Evolutionary conservation across 2,329 filamentous ascomycete genomes (phyloP), one percentile per base, ranked within the genome.

Genomic region (Endothia cerciana): DNA sequence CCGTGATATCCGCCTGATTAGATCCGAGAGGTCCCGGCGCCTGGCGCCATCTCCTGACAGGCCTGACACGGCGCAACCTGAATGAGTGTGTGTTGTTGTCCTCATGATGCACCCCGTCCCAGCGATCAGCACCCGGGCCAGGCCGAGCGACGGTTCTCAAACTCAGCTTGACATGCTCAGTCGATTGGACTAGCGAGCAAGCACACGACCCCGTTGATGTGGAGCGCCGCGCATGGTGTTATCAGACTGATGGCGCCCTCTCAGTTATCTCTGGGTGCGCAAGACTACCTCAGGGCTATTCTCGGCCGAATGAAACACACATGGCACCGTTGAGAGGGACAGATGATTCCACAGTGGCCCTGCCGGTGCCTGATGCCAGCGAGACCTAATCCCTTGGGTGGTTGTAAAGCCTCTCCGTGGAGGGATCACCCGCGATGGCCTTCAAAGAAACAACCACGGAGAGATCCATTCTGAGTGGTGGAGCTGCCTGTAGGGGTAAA

Each of bases 1-100:
- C 56, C 56, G 40, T 59, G 56, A 41, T 59, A 8, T 40, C 36
- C 56, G 58, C 58, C n/a, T n/a, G 58, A 60, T 60, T 38, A 60
- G 58, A 60, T 47, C 58, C 45, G 40, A 51, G 41, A n/a, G 43
- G 43, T 55, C 56, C 49, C 47, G 56, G n/a, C 53, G 45, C 36
- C 45, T 47, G 41, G 55, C 55, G 41, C 33, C 38, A 22, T 19
- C 51, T 33, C 25, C 4, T 25, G 47, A 51, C 11, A n/a, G 33
- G n/a, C 33, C 13, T 57, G 36, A 13, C 28, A 56, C 45, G 4
- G 60, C 5, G n/a, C 40, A 5, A 41, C 28, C 17, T 41, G 38
- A 10, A 19, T 22, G 49, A 15, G 49, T 28, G 17, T 53, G 22
- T 11, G 25, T 15, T 30, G 51, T 15, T 28, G 53, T 19, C 30